A percentile compares a stretch with the other conserved stretches of the same genome.
Conservation (phyloP, 2,329 filamentous ascomycete genomes). For the Cytospora piceae region DNA sequence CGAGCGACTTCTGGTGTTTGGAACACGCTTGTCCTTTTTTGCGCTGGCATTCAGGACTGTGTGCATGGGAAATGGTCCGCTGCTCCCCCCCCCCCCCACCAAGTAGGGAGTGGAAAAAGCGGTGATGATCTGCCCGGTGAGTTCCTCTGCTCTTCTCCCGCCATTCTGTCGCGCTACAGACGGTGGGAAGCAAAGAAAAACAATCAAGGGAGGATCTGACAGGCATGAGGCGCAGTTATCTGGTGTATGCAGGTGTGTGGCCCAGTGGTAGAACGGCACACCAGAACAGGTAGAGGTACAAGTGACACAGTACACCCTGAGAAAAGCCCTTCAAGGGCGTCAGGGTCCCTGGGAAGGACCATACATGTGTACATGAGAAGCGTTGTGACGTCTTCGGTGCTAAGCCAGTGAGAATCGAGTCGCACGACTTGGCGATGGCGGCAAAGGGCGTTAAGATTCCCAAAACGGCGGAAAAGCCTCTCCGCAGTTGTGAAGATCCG, state of each 20-base stretch:
- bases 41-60: slow-evolving; percentile 17
- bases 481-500: slow-evolving; percentile 8
- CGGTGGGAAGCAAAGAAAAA: slow-evolving; percentile 24
- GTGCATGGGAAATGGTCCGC: slow-evolving; percentile 10
- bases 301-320: slow-evolving; percentile 6
- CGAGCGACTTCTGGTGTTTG: slow-evolving; percentile 7
- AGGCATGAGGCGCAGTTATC: slow-evolving; percentile 27
- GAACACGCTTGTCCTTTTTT: slow-evolving; percentile 11
- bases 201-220: slow-evolving; percentile 27
- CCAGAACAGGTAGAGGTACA: slow-evolving; percentile 15
- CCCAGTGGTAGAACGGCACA: slow-evolving; percentile 21
- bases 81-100: slow-evolving; percentile 6
- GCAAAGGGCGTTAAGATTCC: slow-evolving; percentile 15
- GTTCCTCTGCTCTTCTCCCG: slow-evolving; percentile 8
- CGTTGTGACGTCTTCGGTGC: slow-evolving; percentile 25
- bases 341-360: slow-evolving; percentile 17
- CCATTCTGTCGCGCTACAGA: slow-evolving; percentile 20
- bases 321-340: slow-evolving; percentile 9
- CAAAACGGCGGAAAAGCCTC: slow-evolving; percentile 12
- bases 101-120: neutral
- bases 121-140: slow-evolving; percentile 15
- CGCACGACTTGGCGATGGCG: slow-evolving; percentile 27
- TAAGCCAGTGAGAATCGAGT: slow-evolving; percentile 13
- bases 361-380: slow-evolving; percentile 14
- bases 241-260: slow-evolving; percentile 25